Percentiles rank a stretch among this genome's conserved stretches.
Conservation (phyloP, 352 stramenopile genomes). For the Phytophthora boehmeriae region DNA sequence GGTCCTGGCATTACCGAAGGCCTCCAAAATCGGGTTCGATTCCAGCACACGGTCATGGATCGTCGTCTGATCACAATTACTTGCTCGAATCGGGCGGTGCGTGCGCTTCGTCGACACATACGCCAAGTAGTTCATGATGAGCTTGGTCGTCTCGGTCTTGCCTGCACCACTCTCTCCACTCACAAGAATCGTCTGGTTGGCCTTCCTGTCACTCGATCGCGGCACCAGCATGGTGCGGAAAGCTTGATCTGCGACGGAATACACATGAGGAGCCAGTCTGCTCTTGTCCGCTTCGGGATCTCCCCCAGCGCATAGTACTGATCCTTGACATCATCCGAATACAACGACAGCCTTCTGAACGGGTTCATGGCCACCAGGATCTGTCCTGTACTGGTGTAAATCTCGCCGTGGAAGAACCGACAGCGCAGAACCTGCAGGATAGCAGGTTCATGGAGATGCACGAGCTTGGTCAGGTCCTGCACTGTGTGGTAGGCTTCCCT, state of each 20-base stretch:
- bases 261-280: constrained; percentile 83
- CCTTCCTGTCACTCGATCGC: constrained; percentile 45
- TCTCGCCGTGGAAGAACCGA: constrained; percentile 84
- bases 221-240: constrained; percentile 86
- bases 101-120: constrained; percentile 72
- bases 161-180: constrained; percentile 95
- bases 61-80: constrained; percentile 44
- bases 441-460: constrained; percentile 90
- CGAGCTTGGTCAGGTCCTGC: constrained; percentile 91
- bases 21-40: constrained; percentile 96
- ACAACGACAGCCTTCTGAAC: constrained; percentile 74
- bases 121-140: constrained; percentile 97
- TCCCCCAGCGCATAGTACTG: constrained; percentile 69
- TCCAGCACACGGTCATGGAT: constrained; percentile 92
- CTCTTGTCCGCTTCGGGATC: constrained; percentile 59
- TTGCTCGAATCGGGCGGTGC: constrained; percentile 24
- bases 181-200: constrained; percentile 95
- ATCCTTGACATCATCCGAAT: constrained; percentile 72
- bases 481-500: constrained; percentile 70
- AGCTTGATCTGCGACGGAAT: constrained; percentile 80
- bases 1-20: constrained; percentile 95
- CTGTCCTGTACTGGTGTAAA: constrained; percentile 91
- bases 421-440: constrained; percentile 87
- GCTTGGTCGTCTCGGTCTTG: constrained; percentile 97
- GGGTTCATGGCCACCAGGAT: constrained; percentile 89